Conservation (phyloP, 768 basidiomycete species). For the Mycena vulgaris region DNA sequence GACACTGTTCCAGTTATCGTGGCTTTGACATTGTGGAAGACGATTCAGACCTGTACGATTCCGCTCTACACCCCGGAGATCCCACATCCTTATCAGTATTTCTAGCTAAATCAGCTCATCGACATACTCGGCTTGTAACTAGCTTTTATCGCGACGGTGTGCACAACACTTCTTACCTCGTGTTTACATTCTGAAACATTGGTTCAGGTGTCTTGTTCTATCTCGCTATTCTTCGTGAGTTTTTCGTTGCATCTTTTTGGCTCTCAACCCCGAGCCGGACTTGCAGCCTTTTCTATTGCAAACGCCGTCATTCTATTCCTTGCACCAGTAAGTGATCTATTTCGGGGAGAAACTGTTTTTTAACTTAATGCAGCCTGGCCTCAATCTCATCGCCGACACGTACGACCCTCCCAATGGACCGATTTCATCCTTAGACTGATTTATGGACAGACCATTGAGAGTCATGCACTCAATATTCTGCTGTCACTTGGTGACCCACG, state of each 20-base stretch:
- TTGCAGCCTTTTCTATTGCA: slow-evolving; percentile 15
- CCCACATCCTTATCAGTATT: no score
- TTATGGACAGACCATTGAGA: slow-evolving; percentile 14
- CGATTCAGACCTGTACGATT: slow-evolving; percentile 17
- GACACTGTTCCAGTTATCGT: slow-evolving; percentile 16
- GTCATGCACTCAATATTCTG: slow-evolving; percentile 25
- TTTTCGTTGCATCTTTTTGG: no score
- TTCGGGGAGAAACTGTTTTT: no score
- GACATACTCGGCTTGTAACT: neutral
- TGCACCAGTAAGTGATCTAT: slow-evolving; percentile 16
- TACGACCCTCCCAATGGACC: no score
- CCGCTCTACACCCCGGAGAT: no score
- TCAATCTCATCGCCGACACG: no score
- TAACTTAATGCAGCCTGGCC: no score
- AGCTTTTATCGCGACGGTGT: slow-evolving; percentile 32
- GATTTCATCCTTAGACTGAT: no score
- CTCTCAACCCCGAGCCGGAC: no score
- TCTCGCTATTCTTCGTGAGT: slow-evolving; percentile 29
- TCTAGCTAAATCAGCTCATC: neutral
- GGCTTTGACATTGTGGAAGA: slow-evolving; percentile 26
- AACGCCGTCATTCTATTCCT: neutral
- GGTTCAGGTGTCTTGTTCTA: slow-evolving; percentile 30
- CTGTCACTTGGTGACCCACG: slow-evolving; percentile 30
- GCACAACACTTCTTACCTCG: neutral
- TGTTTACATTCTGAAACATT: neutral